These are phyloP conservation scores for Fomitiporia mediterranea DNA, from an alignment of 1,284 basidiomycete species.

Conservation along the genomic window DNA sequence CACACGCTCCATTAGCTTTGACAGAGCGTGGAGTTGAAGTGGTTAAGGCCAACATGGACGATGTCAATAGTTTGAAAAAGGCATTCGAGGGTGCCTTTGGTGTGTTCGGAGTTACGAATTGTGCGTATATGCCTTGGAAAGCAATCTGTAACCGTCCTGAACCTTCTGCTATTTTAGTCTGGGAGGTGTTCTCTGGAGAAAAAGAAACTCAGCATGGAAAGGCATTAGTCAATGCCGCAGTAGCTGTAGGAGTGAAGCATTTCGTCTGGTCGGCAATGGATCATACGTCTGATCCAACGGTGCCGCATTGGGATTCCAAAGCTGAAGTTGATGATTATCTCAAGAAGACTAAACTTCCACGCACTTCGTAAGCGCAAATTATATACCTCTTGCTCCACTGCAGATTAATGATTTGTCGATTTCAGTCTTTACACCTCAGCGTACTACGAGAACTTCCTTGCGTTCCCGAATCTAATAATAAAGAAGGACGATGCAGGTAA, in stretches of 20 bases:
- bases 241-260: constrained; percentile 27
- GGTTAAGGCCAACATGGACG: constrained; percentile 24
- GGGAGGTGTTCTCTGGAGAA: constrained; percentile 11
- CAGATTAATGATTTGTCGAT: neutral
- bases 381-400: neutral
- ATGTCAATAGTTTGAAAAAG: constrained; percentile 19
- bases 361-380: constrained; percentile 24
- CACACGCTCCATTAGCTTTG: neutral
- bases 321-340: constrained; percentile 26
- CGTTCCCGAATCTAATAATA: neutral
- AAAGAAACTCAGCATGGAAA: constrained; percentile 26
- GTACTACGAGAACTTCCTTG: constrained; percentile 24
- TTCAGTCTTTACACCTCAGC: constrained; percentile 22
- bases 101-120: constrained; percentile 30
- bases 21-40: constrained; percentile 25
- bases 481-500: constrained; percentile 5
- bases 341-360: constrained; percentile 23
- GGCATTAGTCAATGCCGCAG: constrained; percentile 29
- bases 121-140: constrained; percentile 15
- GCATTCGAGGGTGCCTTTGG: constrained; percentile 28
- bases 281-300: no score
- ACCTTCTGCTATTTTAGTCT: neutral
- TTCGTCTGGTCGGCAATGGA: constrained; percentile 28
- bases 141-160: no score
- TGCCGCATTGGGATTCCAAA: constrained; percentile 27